Conservation (phyloP, 257 asterid genomes). For the Solanum chilense region DNA sequence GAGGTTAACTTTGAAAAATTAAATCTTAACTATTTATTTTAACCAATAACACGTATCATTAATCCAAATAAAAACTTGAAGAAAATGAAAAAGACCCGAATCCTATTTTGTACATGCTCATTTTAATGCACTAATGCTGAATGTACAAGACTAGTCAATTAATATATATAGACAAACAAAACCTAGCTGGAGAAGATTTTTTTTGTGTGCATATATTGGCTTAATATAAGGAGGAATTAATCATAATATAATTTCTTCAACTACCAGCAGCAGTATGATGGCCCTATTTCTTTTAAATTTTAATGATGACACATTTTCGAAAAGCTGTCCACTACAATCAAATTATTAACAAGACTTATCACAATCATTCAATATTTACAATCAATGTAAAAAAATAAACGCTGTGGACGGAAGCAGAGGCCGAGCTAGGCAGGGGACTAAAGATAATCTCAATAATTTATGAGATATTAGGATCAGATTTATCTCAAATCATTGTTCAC, state of each 20-base stretch:
- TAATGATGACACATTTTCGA: not conserved
- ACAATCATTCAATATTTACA: not conserved
- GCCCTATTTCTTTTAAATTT: not conserved
- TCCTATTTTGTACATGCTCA: not conserved
- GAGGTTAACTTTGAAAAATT: too few species aligned
- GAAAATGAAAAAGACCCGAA: too few species aligned
- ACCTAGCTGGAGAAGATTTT: not conserved
- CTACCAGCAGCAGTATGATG: not conserved
- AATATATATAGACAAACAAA: not conserved
- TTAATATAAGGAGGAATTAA: not conserved
- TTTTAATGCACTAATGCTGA: not conserved
- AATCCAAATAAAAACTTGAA: too few species aligned
- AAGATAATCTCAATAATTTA: too few species aligned
- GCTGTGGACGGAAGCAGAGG: not conserved
- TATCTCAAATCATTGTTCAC: not conserved
- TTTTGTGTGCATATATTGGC: not conserved
- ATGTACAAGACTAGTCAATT: not conserved
- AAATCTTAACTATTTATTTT: too few species aligned
- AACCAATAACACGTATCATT: rapidly evolving
- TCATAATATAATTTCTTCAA: not conserved
- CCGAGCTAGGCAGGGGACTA: not conserved
- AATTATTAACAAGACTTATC: too few species aligned
- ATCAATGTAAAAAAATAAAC: too few species aligned
- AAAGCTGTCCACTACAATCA: not conserved
- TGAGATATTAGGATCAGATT: not conserved